Base-by-base conservation (phyloP, 2,329 filamentous ascomycete species). In the Pleurostoma richardsiae region DNA sequence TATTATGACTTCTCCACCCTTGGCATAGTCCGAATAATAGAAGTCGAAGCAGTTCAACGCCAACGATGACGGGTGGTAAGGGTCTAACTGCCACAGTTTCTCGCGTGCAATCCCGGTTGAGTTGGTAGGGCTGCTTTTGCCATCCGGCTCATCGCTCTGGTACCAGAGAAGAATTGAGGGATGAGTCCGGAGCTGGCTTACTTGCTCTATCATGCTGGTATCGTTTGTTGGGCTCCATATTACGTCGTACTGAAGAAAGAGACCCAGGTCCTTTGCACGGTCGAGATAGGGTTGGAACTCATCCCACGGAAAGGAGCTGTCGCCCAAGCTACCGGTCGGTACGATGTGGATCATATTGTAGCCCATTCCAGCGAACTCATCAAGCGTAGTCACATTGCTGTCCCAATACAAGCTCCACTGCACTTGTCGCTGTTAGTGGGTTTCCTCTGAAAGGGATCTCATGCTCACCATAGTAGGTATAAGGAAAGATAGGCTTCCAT, bases 11-110 rank as follows among this genome's bases (percentile, higher is more conserved):
- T 79, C 74, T 0, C 72, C 69, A 6, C 76, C 76, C 2, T 66
- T 56, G 2, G 69, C 61, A 54, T 79, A 79, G n/a, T 72, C 63
- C 29, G 59, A 50, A 55, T 74, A 79, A 55, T 76, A 68, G 56
- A 74, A 79, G 52, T 77, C 74, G 41, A 67, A 66, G 58, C 76
- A 79, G 52, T 78, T 79, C 30, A 79, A 60, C 4, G 69, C 69
- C 4, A 78, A 63, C 4, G 67, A 71, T n/a, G 76, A 65, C 0
- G 75, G 75, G 56, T 78, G 76, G 52, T 77, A 79, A 0, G 72
- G 72, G 52, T 79, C 76, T 4, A 75, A 53, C 4, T 55, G 52
- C 45, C 67, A 68, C 49, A 78, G 67, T 40, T 63, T 53, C 8
- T 68, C 56, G 55, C 77, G 76, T 0, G 72, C 62, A 19, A 65